Evolutionary conservation across 768 basidiomycete species (phyloP).

Genomic region (Macrolepiota dolichaula): DNA sequence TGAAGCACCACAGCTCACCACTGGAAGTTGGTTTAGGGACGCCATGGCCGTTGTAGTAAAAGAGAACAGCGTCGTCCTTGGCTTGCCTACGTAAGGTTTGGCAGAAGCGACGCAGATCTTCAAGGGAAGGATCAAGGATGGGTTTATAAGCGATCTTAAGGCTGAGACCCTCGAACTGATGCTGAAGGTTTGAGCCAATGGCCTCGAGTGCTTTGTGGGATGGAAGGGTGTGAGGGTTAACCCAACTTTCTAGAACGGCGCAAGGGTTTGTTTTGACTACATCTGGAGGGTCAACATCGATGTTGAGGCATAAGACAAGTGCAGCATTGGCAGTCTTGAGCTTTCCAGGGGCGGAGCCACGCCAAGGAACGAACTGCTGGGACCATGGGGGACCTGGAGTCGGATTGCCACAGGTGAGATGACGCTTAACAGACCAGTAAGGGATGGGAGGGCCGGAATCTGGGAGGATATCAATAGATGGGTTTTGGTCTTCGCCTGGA

Average conservation of each 20-base stretch:
- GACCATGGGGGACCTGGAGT: constrained; percentile 66
- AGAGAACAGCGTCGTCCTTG: constrained; percentile 89
- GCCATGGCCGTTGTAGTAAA: constrained; percentile 98
- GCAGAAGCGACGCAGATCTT: constrained; percentile 89
- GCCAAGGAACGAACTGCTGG: constrained; percentile 72
- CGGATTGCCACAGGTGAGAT: constrained; percentile 87
- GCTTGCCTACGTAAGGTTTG: constrained; percentile 79
- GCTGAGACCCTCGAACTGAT: constrained; percentile 94
- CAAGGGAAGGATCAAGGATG: constrained; percentile 91
- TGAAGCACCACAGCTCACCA: constrained; percentile 99
- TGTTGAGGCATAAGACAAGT: constrained; percentile 90
- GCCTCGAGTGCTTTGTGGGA: constrained; percentile 91
- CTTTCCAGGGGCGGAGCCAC: constrained; percentile 74
- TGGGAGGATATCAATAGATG: constrained; percentile 43
- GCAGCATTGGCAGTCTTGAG: constrained; percentile 90
- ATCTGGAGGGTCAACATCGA: constrained; percentile 97
- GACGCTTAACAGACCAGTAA: constrained; percentile 86
- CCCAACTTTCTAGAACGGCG: constrained; percentile 94
- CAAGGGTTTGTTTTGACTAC: constrained; percentile 96
- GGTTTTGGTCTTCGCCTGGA: constrained; percentile 35
- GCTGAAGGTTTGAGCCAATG: constrained; percentile 88
- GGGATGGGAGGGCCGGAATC: constrained; percentile 64
- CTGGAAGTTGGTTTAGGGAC: constrained; percentile 95
- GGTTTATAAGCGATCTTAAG: constrained; percentile 94
- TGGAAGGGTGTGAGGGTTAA: constrained; percentile 91